These are phyloP conservation scores for Saturnispora quitensis DNA, from an alignment of 805 yeast genomes.

Conservation along the genomic window DNA sequence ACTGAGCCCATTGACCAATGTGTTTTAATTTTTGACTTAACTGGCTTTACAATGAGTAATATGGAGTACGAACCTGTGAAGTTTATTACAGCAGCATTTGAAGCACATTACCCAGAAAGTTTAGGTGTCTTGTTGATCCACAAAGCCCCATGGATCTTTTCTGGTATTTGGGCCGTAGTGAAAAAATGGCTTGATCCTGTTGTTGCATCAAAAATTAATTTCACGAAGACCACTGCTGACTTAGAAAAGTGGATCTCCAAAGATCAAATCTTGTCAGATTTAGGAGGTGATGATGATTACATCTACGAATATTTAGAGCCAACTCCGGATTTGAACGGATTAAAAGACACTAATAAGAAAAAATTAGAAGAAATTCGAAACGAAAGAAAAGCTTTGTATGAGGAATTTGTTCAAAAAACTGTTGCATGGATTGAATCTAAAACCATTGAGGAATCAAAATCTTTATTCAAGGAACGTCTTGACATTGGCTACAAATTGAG, in stretches of 20 bases:
- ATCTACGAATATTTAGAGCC: constrained; percentile 59
- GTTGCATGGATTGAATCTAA: constrained; percentile 69
- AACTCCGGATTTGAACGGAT: constrained; percentile 45
- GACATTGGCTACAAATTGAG: constrained; percentile 43
- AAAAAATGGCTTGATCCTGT: constrained; percentile 96
- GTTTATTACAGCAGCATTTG: constrained; percentile 80
- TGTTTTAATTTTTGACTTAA: constrained; percentile 76
- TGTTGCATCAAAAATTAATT: constrained; percentile 82
- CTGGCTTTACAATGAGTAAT: constrained; percentile 79
- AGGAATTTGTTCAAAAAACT: constrained; percentile 54
- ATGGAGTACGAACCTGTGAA: constrained; percentile 92
- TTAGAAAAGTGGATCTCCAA: constrained; percentile 51
- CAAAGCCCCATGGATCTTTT: constrained; percentile 95
- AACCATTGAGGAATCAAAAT: constrained; percentile 38
- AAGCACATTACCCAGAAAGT: constrained; percentile 94
- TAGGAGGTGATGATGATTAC: constrained; percentile 66
- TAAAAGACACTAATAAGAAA: constrained; percentile 33
- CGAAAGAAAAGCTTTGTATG: constrained; percentile 47
- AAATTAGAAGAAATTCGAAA: constrained; percentile 24
- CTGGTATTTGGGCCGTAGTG: constrained; percentile 88
- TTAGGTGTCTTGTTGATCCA: constrained; percentile 78
- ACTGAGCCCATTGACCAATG: constrained; percentile 72
- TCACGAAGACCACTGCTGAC: constrained; percentile 66
- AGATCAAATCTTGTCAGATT: constrained; percentile 51
- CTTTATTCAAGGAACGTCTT: constrained; percentile 45